Evolutionary conservation across 306 rosid genomes (phyloP).

Genomic region (Pterocarpus macrocarpus): DNA sequence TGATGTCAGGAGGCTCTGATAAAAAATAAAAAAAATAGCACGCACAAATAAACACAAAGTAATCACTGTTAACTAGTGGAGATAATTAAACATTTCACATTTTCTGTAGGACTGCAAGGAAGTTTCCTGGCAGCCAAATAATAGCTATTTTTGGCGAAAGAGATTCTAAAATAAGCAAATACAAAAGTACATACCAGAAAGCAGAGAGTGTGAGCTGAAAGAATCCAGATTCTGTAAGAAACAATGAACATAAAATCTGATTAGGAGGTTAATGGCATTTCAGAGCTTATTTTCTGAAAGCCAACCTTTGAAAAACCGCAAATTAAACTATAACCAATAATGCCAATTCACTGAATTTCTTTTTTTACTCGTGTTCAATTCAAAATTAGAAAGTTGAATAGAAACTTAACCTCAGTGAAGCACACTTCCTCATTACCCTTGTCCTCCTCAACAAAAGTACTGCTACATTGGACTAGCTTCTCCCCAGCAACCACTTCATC

Average conservation of each 20-base stretch:
- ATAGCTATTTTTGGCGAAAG: not conserved
- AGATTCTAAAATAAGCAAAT: conserved; percentile 37
- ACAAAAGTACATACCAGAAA: conserved; percentile 66
- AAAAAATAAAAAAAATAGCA: not conserved
- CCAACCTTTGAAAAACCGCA: not conserved
- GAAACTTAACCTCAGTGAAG: conserved; percentile 52
- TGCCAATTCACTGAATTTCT: not conserved
- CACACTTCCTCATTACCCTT: conserved; percentile 33
- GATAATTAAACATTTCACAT: conserved; percentile 11
- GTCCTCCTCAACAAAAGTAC: conserved; percentile 44
- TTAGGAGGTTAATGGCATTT: too few species aligned
- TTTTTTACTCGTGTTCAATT: too few species aligned
- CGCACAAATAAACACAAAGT: not conserved
- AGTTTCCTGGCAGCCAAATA: conserved; percentile 5
- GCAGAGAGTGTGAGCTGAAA: conserved; percentile 52
- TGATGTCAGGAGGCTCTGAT: conserved; percentile 77
- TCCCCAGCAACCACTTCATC: conserved; percentile 44
- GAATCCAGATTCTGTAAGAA: conserved; percentile 56
- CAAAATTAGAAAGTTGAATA: conserved; percentile 12
- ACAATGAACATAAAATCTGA: not conserved
- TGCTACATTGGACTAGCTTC: conserved; percentile 40
- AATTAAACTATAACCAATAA: too few species aligned
- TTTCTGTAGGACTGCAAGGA: conserved; percentile 1
- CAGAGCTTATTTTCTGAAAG: too few species aligned
- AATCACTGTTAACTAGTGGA: conserved; percentile 1